Evolutionary conservation across 495 filamentous ascomycete species (phyloP).

Genomic region (Hypoxylon cercidicola): DNA sequence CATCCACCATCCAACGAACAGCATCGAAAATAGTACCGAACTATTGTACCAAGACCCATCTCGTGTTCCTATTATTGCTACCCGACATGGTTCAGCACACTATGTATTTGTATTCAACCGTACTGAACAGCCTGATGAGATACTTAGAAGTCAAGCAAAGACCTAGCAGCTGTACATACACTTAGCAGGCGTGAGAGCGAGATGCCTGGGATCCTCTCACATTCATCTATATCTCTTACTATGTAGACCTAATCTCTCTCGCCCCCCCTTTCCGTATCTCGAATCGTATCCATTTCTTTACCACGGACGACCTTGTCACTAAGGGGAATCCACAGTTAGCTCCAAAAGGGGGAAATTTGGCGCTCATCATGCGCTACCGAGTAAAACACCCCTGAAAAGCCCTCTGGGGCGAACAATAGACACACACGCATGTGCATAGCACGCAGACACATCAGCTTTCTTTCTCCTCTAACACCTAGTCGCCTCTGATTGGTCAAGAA

Average conservation of each 20-base stretch:
- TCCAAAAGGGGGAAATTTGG: constrained; percentile 24
- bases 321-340: constrained; percentile 30
- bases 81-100: constrained; percentile 26
- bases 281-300: constrained; percentile 4
- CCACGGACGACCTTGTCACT: constrained; percentile 22
- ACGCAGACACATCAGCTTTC: constrained; percentile 21
- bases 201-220: too few species aligned
- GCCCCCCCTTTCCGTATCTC: neutral
- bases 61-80: constrained; percentile 40
- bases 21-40: constrained; percentile 38
- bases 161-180: constrained; percentile 22
- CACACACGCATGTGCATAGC: constrained; percentile 5
- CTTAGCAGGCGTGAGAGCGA: neutral
- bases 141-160: constrained; percentile 11
- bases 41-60: constrained; percentile 43
- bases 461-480: neutral
- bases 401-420: constrained; percentile 19
- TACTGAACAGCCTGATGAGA: constrained; percentile 7
- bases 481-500: constrained; percentile 33
- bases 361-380: constrained; percentile 31
- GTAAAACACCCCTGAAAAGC: constrained; percentile 9
- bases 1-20: constrained; percentile 26
- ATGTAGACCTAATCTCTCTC: neutral
- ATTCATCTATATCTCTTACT: too few species aligned
- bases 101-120: constrained; percentile 24